Base-by-base conservation (phyloP, 768 basidiomycete genomes). In the Tulasnella sp. region DNA sequence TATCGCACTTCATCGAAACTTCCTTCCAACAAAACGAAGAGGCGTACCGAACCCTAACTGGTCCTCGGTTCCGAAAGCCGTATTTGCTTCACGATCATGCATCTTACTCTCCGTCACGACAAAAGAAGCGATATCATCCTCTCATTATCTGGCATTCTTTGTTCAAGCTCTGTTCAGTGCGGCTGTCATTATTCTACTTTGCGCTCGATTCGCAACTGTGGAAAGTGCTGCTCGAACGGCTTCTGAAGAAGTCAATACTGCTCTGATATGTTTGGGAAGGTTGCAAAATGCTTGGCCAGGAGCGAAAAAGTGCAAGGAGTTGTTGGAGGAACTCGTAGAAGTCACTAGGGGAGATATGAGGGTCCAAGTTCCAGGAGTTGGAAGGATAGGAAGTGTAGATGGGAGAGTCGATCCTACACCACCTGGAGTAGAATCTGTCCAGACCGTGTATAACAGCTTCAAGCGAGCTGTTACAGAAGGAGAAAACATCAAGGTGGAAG, bases 231-330 rank as follows among this genome's bases (percentile, higher is more conserved):
- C 79, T n/a, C 63, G 70, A 25, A 71, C 77, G 10, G 86, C 87
- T 10, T 79, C 89, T 78, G 82, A 85, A 5, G 87, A 90, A 67
- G 86, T 81, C 6, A 78, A 73, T 64, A 78, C 76, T 51, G 79
- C 83, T 32, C 65, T 90, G 32, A 62, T 66, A 24, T 80, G 84
- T 22, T 68, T 90, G 48, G 80, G 80, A 60, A 76, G 78, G 5
- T 86, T 85, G 80, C 87, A 88, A 62, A 83, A 83, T 1, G 72
- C 76, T 50, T 90, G 88, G 88, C 87, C 87, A 19, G 87, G 87
- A 13, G 86, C 85, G 55, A 74, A 77, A 35, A 89, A 89, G 64
- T 87, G 87, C 70, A 87, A 79, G 42, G 58, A 59, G 32, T 31
- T 59, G 19, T 33, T 59, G 39, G 49, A 45, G 32, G 56, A 58